These are phyloP conservation scores for Triticum monococcum DNA, from an alignment of 176 grass and related monocot species.

Conservation along the genomic window DNA sequence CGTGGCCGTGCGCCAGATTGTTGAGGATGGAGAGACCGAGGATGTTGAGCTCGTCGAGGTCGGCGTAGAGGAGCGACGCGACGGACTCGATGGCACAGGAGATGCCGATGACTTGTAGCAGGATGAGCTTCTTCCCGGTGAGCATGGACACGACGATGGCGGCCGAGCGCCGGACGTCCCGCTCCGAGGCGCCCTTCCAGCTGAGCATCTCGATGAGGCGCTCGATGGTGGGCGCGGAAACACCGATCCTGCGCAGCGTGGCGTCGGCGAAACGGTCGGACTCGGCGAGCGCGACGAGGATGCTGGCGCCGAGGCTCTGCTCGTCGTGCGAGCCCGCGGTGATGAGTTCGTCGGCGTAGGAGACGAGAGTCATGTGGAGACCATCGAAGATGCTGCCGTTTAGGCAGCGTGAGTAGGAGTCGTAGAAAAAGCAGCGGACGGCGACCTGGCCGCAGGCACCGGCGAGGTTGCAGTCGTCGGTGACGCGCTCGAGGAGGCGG, in stretches of 20 bases:
- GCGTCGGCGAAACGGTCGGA: constrained; percentile 35
- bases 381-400: constrained; percentile 52
- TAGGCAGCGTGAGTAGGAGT: constrained; percentile 54
- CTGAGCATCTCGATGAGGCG: constrained; percentile 66
- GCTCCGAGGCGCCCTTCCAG: constrained; percentile 52
- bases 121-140: constrained; percentile 36
- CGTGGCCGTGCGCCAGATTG: constrained; percentile 63
- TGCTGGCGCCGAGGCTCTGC: constrained; percentile 43
- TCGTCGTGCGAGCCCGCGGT: constrained; percentile 41
- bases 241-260: constrained; percentile 42
- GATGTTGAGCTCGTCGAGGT: constrained; percentile 48
- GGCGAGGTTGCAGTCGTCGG: constrained; percentile 41
- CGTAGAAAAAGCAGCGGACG: constrained; percentile 58
- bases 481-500: constrained; percentile 49
- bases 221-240: constrained; percentile 31
- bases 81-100: constrained; percentile 58
- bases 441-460: constrained; percentile 23
- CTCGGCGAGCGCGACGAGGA: constrained; percentile 41
- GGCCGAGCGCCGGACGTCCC: constrained; percentile 41
- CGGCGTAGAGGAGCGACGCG: constrained; percentile 50
- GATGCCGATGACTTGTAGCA: constrained; percentile 43
- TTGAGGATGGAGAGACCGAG: constrained; percentile 65
- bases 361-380: constrained; percentile 48
- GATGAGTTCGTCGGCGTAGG: constrained; percentile 53
- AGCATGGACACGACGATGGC: constrained; percentile 53